A percentile compares a stretch with the other conserved stretches of the same genome.
Evolutionary conservation across 2,329 filamentous ascomycete species (phyloP).

Genomic region (Aspergillus glaucus): DNA sequence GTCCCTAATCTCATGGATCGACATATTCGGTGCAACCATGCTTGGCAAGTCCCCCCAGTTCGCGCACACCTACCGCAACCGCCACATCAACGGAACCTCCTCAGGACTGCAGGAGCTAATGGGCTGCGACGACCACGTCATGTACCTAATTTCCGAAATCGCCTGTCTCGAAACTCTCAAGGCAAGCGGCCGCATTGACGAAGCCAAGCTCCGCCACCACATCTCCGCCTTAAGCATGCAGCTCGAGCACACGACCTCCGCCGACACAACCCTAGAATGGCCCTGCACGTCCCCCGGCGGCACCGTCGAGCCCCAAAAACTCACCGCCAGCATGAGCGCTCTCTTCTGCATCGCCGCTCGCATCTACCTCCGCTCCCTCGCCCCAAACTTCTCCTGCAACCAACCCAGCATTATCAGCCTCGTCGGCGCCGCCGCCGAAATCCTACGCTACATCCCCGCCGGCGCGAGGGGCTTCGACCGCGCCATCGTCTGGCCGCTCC

Average conservation of each 20-base stretch:
- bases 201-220: constrained; percentile 77
- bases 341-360: constrained; percentile 87
- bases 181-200: constrained; percentile 66
- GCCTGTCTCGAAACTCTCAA: constrained; percentile 89
- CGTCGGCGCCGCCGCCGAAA: constrained; percentile 66
- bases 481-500: constrained; percentile 84
- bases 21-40: constrained; percentile 93
- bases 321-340: constrained; percentile 79
- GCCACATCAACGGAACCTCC: constrained; percentile 60
- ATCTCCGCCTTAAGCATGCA: constrained; percentile 80
- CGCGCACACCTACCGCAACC: constrained; percentile 85
- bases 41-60: constrained; percentile 76
- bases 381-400: constrained; percentile 73
- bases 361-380: constrained; percentile 88
- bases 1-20: constrained; percentile 82
- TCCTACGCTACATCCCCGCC: constrained; percentile 73
- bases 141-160: constrained; percentile 97
- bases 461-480: constrained; percentile 80
- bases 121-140: constrained; percentile 94
- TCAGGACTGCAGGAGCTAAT: constrained; percentile 85
- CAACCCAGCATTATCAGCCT: constrained; percentile 68
- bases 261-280: constrained; percentile 54
- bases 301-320: constrained; percentile 67
- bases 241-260: constrained; percentile 69
- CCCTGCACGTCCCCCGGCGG: constrained; percentile 55